Evolutionary conservation across 306 rosid species (phyloP), one percentile per base, ranked within the genome.

Genomic region (Castanea crenata): DNA sequence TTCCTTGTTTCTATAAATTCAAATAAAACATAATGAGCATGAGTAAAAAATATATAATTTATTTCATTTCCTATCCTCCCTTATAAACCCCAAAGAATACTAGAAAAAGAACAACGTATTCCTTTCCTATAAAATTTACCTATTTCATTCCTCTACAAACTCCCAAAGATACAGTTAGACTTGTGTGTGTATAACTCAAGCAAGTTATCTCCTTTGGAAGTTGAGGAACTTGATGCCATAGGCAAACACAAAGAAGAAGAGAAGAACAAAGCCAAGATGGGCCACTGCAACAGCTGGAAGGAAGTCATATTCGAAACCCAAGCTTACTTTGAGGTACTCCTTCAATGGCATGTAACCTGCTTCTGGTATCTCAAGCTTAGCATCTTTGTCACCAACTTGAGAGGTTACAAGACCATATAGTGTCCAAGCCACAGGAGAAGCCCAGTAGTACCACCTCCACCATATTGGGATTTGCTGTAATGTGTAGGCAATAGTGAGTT

Each of bases 401-500:
- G 95, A 88, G 31, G 88, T 63, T 25, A 85, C 59, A 13, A 88
- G 18, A 6, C 98, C 98, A 65, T 93, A 90, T 55, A 93, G 78
- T 16, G 97, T 85, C 98, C 98, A 93, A 3, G 98, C 89, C 69
- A 87, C 81, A 2, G 98, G 98, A 11, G 93, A 91, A 3, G 80
- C 87, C 98, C 95, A 91, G 71, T 91, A 89, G 79, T 91, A 90
- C 98, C 97, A 93, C 68, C 94, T 90, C 97, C 98, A 90, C 98
- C 97, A 93, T 38, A 88, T 55, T 1, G 98, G 97, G 71, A 93
- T 93, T 55, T 76, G 86, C 97, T 91, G 90, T 83, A 83, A 77
- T 72, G 9, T 10, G 4, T 18, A 34, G 61, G 18, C 21, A 15
- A 35, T 25, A 1, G 52, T 78, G 1, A 54, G 51, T 1, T 63